These are phyloP conservation scores for Lactarius akahatsu DNA, from an alignment of 768 basidiomycete species.

Conservation along the genomic window DNA sequence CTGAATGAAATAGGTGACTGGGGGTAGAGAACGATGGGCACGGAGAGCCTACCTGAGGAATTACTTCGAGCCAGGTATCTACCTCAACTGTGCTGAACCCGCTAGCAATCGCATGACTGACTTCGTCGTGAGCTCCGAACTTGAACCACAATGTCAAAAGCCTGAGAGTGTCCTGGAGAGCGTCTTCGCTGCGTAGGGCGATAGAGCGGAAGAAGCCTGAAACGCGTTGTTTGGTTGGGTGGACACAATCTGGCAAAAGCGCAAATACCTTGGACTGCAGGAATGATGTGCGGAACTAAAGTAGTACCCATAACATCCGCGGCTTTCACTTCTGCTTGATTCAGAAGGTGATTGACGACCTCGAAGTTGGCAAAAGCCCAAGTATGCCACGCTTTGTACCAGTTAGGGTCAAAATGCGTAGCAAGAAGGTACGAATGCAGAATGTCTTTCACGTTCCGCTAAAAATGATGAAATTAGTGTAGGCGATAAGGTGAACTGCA, in stretches of 20 bases:
- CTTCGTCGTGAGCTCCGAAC: slow-evolving; percentile 86
- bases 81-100: slow-evolving; percentile 90
- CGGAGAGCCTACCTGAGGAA: slow-evolving; percentile 73
- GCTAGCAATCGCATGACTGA: slow-evolving; percentile 82
- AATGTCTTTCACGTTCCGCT: slow-evolving; percentile 82
- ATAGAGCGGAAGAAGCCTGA: slow-evolving; percentile 95
- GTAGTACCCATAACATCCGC: slow-evolving; percentile 60
- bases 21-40: background rate
- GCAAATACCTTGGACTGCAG: slow-evolving; percentile 79
- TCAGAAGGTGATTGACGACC: slow-evolving; percentile 80
- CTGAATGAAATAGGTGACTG: slow-evolving; percentile 41
- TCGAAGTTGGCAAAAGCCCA: slow-evolving; percentile 98
- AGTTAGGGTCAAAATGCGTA: slow-evolving; percentile 88
- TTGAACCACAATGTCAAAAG: slow-evolving; percentile 98
- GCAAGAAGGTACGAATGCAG: slow-evolving; percentile 82
- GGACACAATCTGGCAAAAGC: background rate
- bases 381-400: slow-evolving; percentile 99
- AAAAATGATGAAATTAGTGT: slow-evolving; percentile 26
- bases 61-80: slow-evolving; percentile 98
- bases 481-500: slow-evolving; percentile 16
- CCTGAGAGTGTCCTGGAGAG: slow-evolving; percentile 91
- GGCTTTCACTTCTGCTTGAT: slow-evolving; percentile 53
- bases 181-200: slow-evolving; percentile 82
- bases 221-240: slow-evolving; percentile 22
- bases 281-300: slow-evolving; percentile 81